Conservation (phyloP, 2,329 filamentous ascomycete species). For the Xylaria sp. region DNA sequence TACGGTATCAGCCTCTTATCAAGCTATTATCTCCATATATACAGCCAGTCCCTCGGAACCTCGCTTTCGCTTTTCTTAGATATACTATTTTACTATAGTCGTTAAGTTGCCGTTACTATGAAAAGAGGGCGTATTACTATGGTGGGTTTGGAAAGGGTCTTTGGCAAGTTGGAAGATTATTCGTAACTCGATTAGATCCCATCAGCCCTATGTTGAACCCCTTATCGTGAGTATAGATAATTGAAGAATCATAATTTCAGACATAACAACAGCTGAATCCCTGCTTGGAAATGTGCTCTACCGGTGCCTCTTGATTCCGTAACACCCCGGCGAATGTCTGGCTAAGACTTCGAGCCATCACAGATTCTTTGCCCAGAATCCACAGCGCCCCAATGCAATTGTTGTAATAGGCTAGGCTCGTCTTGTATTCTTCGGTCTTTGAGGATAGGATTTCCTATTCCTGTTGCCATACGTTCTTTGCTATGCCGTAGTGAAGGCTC, state of each 20-base stretch:
- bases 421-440: constrained; percentile 31
- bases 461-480: constrained; percentile 42
- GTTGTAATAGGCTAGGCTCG: constrained; percentile 53
- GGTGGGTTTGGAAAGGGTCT: background rate
- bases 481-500: constrained; percentile 61
- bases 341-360: constrained; percentile 48
- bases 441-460: constrained; percentile 41
- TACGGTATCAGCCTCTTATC: background rate
- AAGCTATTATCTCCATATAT: background rate
- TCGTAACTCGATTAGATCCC: background rate
- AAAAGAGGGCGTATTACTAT: background rate
- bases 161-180: background rate
- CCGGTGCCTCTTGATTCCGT: background rate
- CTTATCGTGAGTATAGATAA: background rate
- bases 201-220: background rate
- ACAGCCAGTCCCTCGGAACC: background rate
- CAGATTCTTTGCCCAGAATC: constrained; percentile 65
- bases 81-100: background rate
- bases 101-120: background rate
- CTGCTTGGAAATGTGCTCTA: background rate
- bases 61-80: background rate
- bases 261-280: background rate
- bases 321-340: background rate
- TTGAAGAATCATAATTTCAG: background rate
- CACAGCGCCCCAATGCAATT: constrained; percentile 63